These are phyloP conservation scores for Lentinula aciculospora DNA, from an alignment of 768 basidiomycete genomes.

Conservation along the genomic window DNA sequence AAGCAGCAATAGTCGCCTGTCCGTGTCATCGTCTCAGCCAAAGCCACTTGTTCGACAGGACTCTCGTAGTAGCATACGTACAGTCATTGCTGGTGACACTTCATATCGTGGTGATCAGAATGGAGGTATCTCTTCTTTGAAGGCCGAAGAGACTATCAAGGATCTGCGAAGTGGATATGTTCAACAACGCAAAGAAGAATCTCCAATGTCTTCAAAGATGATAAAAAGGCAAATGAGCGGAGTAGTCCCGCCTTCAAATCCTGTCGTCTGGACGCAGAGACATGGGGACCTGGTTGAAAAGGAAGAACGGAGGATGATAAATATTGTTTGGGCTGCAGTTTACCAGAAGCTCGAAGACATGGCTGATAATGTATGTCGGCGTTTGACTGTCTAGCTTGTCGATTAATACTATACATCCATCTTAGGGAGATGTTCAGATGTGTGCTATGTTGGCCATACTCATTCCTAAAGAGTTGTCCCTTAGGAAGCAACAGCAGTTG, in stretches of 20 bases:
- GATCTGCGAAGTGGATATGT: slow-evolving; percentile 15
- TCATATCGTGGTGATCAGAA: slow-evolving; percentile 27
- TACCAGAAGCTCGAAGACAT: slow-evolving; percentile 53
- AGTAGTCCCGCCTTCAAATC: slow-evolving; percentile 8
- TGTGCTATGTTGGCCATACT: slow-evolving; percentile 68
- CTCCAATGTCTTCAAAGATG: slow-evolving; percentile 23
- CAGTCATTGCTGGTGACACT: slow-evolving; percentile 56
- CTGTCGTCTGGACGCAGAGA: slow-evolving; percentile 24
- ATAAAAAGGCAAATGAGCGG: slow-evolving; percentile 17
- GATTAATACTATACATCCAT: slow-evolving; percentile 6
- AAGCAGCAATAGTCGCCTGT: slow-evolving; percentile 48
- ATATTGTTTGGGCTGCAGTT: slow-evolving; percentile 54
- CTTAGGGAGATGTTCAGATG: slow-evolving; percentile 75
- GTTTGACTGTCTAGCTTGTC: not conserved
- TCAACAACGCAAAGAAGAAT: slow-evolving; percentile 23
- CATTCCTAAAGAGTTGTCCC: slow-evolving; percentile 49
- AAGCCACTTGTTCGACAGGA: slow-evolving; percentile 34
- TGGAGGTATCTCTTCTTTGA: slow-evolving; percentile 12
- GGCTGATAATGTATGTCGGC: slow-evolving; percentile 46
- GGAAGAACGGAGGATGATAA: slow-evolving; percentile 46
- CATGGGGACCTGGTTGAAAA: slow-evolving; percentile 35
- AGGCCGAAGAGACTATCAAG: slow-evolving; percentile 22
- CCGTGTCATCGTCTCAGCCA: slow-evolving; percentile 15
- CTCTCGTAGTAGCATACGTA: slow-evolving; percentile 66
- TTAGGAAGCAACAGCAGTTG: slow-evolving; percentile 36